Percentiles rank a stretch among this genome's conserved stretches.
Conservation (phyloP, 208 protist genomes). For the Leishmania mexicana region DNA sequence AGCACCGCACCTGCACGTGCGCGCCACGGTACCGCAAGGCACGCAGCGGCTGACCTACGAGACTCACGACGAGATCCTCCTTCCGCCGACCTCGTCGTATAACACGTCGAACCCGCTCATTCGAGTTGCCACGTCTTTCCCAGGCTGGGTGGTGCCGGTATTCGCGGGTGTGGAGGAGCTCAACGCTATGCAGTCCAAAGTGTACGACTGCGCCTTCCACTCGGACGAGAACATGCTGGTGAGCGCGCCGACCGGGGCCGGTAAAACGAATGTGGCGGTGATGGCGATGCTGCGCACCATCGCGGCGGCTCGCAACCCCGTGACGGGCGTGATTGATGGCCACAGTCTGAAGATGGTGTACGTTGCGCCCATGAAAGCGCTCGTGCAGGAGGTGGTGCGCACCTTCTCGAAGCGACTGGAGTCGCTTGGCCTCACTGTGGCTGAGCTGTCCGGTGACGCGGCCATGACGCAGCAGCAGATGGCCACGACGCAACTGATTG, state of each 20-base stretch:
- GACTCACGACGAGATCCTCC: slow-evolving; percentile 84
- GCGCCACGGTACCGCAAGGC: slow-evolving; percentile 68
- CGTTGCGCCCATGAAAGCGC: slow-evolving; percentile 99
- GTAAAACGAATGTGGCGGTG: slow-evolving; percentile 99
- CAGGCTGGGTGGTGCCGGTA: slow-evolving; percentile 59
- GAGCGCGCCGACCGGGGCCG: slow-evolving; percentile 98
- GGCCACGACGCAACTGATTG: slow-evolving; percentile 96
- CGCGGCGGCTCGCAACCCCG: slow-evolving; percentile 33
- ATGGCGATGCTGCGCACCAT: slow-evolving; percentile 97
- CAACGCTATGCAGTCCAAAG: slow-evolving; percentile 97
- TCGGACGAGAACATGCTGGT: slow-evolving; percentile 98
- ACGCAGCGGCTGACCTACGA: slow-evolving; percentile 77
- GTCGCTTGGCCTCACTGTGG: slow-evolving; percentile 94
- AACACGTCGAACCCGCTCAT: slow-evolving; percentile 45
- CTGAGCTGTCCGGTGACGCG: slow-evolving; percentile 99
- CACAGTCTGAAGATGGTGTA: slow-evolving; percentile 99
- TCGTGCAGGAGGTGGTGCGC: slow-evolving; percentile 99
- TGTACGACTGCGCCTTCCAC: slow-evolving; percentile 95
- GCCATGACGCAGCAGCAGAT: slow-evolving; percentile 97
- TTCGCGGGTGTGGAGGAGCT: slow-evolving; percentile 82
- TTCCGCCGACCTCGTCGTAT: slow-evolving; percentile 70
- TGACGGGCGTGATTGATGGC: slow-evolving; percentile 20
- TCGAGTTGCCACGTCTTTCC: slow-evolving; percentile 45
- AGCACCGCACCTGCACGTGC: slow-evolving; percentile 68
- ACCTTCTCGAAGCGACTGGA: slow-evolving; percentile 96